Evolutionary conservation across 2,329 filamentous ascomycete species (phyloP).

Genomic region (Ceratocystis eucalypticola): DNA sequence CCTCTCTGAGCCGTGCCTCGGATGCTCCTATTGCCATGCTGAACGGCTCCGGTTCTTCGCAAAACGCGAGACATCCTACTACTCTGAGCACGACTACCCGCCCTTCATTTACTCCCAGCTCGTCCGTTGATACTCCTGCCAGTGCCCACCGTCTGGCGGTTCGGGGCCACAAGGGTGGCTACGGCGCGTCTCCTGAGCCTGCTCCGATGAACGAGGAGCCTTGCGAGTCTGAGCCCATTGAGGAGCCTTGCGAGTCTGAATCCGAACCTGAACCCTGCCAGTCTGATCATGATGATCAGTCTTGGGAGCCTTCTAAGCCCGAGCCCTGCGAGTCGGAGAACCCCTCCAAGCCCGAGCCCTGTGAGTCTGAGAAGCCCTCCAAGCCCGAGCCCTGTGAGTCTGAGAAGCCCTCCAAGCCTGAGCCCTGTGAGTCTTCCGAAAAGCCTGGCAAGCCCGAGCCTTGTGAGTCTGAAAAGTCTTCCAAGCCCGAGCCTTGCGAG

Average conservation of each 20-base stretch:
- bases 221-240: slow-evolving; percentile 14
- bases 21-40: slow-evolving; percentile 16
- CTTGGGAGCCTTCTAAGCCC: background rate
- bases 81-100: slow-evolving; percentile 11
- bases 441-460: slow-evolving; percentile 11
- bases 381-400: slow-evolving; percentile 14
- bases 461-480: slow-evolving; percentile 3
- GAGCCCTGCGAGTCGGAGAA: slow-evolving; percentile 8
- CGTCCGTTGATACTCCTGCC: slow-evolving; percentile 17
- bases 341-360: slow-evolving; percentile 7
- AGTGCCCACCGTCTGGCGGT: slow-evolving; percentile 19
- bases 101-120: slow-evolving; percentile 14
- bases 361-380: background rate
- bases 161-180: slow-evolving; percentile 20
- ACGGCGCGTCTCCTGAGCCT: slow-evolving; percentile 19
- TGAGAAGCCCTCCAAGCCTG: slow-evolving; percentile 14
- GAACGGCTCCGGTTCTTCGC: background rate
- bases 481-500: slow-evolving; percentile 5
- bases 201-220: slow-evolving; percentile 19
- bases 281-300: slow-evolving; percentile 3
- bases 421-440: slow-evolving; percentile 10
- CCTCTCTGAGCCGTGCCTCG: slow-evolving; percentile 18
- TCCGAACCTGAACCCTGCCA: slow-evolving; percentile 14
- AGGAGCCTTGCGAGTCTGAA: slow-evolving; percentile 16
- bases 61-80: background rate